Conservation (phyloP, 1,139 yeast species). For the Geotrichum phurueaensis region DNA sequence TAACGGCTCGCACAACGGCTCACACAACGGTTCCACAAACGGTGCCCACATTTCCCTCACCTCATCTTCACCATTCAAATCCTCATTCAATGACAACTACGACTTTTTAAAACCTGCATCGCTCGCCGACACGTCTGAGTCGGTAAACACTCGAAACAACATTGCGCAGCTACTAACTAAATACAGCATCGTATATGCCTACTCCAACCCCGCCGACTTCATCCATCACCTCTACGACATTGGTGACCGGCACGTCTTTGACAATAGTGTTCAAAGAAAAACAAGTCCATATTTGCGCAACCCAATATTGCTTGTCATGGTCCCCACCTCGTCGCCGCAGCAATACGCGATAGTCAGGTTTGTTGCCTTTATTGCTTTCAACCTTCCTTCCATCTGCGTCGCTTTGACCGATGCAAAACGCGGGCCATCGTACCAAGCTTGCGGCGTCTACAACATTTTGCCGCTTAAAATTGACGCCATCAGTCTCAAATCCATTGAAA, state of each 20-base stretch:
- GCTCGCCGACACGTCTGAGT: not conserved
- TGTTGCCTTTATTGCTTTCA: conserved; percentile 12
- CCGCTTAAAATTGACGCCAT: not conserved
- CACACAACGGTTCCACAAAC: not conserved
- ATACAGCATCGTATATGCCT: conserved; percentile 8
- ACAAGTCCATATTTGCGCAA: not conserved
- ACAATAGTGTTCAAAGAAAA: not conserved
- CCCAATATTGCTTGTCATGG: conserved; percentile 7
- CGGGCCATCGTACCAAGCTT: not conserved
- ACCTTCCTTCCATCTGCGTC: conserved; percentile 11
- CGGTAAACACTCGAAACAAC: not conserved
- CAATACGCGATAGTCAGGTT: conserved; percentile 15
- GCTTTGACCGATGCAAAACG: conserved; percentile 5
- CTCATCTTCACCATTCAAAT: not conserved
- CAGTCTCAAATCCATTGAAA: not conserved
- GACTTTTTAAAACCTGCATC: not conserved
- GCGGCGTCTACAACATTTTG: conserved; percentile 9
- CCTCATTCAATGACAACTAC: not conserved
- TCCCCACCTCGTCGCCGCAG: conserved; percentile 3
- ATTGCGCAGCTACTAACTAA: not conserved
- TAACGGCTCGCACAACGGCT: not conserved
- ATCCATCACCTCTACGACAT: conserved; percentile 5
- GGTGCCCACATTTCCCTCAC: not conserved
- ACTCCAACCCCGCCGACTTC: conserved; percentile 9
- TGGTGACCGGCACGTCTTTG: not conserved